Conservation (phyloP, 2,329 filamentous ascomycete species). For the Scedosporium minutisporum region DNA sequence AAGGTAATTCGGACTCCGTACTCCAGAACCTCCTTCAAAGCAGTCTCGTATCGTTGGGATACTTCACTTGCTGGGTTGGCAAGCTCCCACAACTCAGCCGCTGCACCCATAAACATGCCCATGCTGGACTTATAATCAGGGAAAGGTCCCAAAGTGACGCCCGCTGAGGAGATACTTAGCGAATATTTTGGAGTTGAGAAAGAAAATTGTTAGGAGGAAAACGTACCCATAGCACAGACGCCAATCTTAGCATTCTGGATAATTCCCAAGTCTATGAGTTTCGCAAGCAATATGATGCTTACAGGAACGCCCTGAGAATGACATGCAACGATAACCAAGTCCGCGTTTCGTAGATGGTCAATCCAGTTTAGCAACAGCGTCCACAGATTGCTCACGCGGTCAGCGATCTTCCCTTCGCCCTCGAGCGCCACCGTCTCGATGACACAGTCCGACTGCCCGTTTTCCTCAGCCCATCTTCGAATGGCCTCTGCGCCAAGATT, state of each 20-base stretch:
- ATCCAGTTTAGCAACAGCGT: slow-evolving; percentile 92
- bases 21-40: slow-evolving; percentile 63
- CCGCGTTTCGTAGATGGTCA: slow-evolving; percentile 75
- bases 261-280: slow-evolving; percentile 83
- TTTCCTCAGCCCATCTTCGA: slow-evolving; percentile 65
- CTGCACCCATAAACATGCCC: slow-evolving; percentile 76
- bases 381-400: slow-evolving; percentile 88
- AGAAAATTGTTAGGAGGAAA: slow-evolving; percentile 4
- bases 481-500: slow-evolving; percentile 79
- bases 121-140: slow-evolving; percentile 83
- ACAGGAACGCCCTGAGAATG: slow-evolving; percentile 96
- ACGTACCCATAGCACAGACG: slow-evolving; percentile 64
- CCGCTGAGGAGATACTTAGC: slow-evolving; percentile 41
- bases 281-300: slow-evolving; percentile 82
- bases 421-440: slow-evolving; percentile 93
- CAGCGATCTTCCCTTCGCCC: slow-evolving; percentile 83
- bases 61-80: slow-evolving; percentile 71
- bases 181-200: slow-evolving; percentile 5
- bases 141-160: slow-evolving; percentile 88
- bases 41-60: slow-evolving; percentile 68
- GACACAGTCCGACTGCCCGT: slow-evolving; percentile 65
- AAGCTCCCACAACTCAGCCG: slow-evolving; percentile 94
- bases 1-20: slow-evolving; percentile 79
- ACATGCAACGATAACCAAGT: slow-evolving; percentile 85
- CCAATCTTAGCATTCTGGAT: slow-evolving; percentile 69